Evolutionary conservation across 2,329 filamentous ascomycete species (phyloP).

Genomic region (Fusarium burgessii): DNA sequence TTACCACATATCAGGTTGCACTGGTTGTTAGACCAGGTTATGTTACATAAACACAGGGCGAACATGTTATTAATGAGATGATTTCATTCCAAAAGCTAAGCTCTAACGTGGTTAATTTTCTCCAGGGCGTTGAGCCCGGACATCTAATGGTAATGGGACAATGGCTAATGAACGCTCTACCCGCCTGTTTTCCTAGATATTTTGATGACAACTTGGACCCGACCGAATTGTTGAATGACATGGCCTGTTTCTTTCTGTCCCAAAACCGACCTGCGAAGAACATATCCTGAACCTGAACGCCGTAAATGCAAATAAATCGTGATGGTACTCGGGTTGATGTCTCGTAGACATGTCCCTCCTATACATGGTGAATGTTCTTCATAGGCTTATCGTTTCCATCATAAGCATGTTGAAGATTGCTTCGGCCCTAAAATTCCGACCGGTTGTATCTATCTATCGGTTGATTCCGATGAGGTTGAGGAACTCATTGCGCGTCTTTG

Average conservation of each 20-base stretch:
- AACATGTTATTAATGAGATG: background rate
- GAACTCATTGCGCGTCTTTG: conserved; percentile 96
- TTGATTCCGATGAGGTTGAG: conserved; percentile 81
- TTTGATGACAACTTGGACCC: conserved; percentile 41
- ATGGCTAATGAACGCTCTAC: conserved; percentile 34
- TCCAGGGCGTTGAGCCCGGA: conserved; percentile 51
- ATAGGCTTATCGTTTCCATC: conserved; percentile 29
- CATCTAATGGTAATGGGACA: conserved; percentile 45
- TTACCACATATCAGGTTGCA: background rate
- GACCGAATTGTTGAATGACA: conserved; percentile 49
- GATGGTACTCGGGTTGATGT: conserved; percentile 17
- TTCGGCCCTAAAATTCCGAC: background rate
- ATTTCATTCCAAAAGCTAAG: background rate
- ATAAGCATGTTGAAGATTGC: conserved; percentile 35
- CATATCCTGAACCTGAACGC: conserved; percentile 1
- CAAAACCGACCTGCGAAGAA: conserved; percentile 28
- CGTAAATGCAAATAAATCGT: conserved; percentile 33
- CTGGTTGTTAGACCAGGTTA: background rate
- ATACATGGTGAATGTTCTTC: conserved; percentile 34
- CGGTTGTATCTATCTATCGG: conserved; percentile 12
- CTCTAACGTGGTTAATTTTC: conserved; percentile 12
- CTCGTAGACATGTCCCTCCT: conserved; percentile 10
- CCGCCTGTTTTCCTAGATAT: conserved; percentile 27
- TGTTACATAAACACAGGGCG: background rate
- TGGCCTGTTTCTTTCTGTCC: conserved; percentile 40